phyloP scores from a whole-genome alignment of 2,329 filamentous ascomycete species.

The Aspergillus niger region DNA sequence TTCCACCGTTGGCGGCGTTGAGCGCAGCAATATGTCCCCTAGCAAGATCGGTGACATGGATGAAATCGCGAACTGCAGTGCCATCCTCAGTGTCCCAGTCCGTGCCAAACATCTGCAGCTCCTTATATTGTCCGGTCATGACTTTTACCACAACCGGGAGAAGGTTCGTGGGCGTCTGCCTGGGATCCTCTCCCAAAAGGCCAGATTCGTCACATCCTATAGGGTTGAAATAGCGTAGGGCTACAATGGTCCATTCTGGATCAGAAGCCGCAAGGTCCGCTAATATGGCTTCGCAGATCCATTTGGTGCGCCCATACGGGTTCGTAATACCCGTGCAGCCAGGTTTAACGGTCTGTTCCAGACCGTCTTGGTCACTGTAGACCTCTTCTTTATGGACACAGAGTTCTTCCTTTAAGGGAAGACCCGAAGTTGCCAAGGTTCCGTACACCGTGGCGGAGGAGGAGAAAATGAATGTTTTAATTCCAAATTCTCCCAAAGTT shows the following conservation, averaged over 20 bases:
- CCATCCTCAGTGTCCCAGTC: slow-evolving; percentile 68
- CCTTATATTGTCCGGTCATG: slow-evolving; percentile 55
- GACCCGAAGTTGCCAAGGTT: slow-evolving; percentile 52
- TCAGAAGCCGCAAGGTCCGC: slow-evolving; percentile 63
- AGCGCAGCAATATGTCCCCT: slow-evolving; percentile 64
- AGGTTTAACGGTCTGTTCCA: slow-evolving; percentile 46
- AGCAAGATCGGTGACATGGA: slow-evolving; percentile 67
- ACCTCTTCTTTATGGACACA: slow-evolving; percentile 55
- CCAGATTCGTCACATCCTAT: slow-evolving; percentile 67
- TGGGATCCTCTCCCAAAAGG: slow-evolving; percentile 64
- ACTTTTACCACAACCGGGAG: slow-evolving; percentile 66
- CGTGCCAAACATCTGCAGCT: slow-evolving; percentile 63
- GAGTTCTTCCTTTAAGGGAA: slow-evolving; percentile 58
- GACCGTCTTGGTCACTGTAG: slow-evolving; percentile 47
- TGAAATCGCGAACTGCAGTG: slow-evolving; percentile 68
- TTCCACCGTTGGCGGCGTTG: slow-evolving; percentile 36
- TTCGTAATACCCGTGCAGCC: slow-evolving; percentile 62
- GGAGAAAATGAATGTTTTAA: slow-evolving; percentile 69
- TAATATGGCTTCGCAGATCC: slow-evolving; percentile 67
- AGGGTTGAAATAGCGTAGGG: slow-evolving; percentile 68
- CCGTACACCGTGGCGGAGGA: slow-evolving; percentile 70
- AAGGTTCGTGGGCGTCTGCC: slow-evolving; percentile 63
- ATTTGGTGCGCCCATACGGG: slow-evolving; percentile 68
- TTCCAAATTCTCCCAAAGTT: slow-evolving; percentile 59
- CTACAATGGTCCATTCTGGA: slow-evolving; percentile 63